Percentiles rank a stretch among this genome's conserved stretches.
Conservation (phyloP, 306 rosid species). For the Malus domestica region DNA sequence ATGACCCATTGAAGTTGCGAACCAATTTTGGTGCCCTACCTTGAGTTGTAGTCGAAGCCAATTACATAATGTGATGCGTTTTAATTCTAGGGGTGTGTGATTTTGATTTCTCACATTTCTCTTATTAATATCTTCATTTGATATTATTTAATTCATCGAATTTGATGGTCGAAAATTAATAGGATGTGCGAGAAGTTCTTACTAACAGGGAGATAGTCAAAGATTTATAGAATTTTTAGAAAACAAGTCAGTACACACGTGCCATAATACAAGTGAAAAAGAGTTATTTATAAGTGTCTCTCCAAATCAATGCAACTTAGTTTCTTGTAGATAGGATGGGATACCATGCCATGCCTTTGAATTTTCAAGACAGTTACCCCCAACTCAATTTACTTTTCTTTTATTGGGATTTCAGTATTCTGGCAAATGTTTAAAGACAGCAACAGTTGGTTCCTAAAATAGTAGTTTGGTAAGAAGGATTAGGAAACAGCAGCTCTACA, state of each 20-base stretch:
- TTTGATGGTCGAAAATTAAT: fast-evolving
- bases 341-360: neutral
- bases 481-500: neutral
- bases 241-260: no score
- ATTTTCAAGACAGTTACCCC: neutral
- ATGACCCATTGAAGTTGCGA: neutral
- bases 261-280: no score
- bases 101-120: no score
- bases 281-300: no score
- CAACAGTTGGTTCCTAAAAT: neutral
- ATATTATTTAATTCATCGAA: no score
- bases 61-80: neutral
- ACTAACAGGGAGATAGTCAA: neutral
- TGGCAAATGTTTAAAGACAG: neutral
- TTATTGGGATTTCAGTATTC: neutral
- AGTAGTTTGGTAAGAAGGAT: neutral
- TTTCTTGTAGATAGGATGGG: neutral
- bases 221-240: no score
- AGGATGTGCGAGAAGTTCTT: no score
- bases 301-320: no score
- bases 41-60: neutral
- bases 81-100: no score
- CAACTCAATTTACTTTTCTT: neutral
- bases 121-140: no score
- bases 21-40: neutral